These are phyloP conservation scores for Claviceps humidiphila DNA, from an alignment of 2,329 filamentous ascomycete species.

Conservation along the genomic window DNA sequence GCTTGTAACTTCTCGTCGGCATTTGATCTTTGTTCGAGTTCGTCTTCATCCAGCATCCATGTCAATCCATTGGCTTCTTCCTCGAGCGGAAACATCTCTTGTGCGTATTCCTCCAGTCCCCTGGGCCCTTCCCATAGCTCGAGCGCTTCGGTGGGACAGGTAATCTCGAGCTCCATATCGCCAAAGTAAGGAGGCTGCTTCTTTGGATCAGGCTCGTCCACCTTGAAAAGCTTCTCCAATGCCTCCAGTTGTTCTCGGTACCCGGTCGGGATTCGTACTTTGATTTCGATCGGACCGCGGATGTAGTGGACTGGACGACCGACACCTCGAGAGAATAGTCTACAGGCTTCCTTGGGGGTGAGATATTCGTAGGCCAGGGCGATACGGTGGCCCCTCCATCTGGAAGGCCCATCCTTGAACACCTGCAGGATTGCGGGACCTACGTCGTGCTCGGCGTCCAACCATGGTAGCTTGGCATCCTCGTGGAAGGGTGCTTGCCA, in stretches of 20 bases:
- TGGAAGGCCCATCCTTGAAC: constrained; percentile 80
- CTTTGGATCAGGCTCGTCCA: constrained; percentile 34
- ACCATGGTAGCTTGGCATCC: constrained; percentile 78
- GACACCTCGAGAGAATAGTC: constrained; percentile 65
- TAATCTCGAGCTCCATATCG: constrained; percentile 40
- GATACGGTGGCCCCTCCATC: constrained; percentile 70
- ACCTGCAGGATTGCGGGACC: constrained; percentile 85
- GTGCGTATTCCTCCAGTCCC: constrained; percentile 84
- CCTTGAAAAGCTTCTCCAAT: constrained; percentile 45
- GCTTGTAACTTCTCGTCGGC: constrained; percentile 21
- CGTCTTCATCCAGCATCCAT: constrained; percentile 65
- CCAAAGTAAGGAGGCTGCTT: constrained; percentile 54
- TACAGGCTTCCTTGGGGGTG: constrained; percentile 69
- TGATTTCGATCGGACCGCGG: constrained; percentile 66
- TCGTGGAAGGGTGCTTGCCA: constrained; percentile 94
- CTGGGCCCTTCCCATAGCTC: constrained; percentile 85
- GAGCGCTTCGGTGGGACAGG: constrained; percentile 61
- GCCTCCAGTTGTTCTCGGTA: constrained; percentile 79
- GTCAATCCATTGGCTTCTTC: constrained; percentile 86
- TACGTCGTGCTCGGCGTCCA: constrained; percentile 93
- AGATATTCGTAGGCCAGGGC: constrained; percentile 85
- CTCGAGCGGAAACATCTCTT: constrained; percentile 87
- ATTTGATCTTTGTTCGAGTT: constrained; percentile 19
- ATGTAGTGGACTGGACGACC: constrained; percentile 67
- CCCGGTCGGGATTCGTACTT: constrained; percentile 72